phyloP scores from a whole-genome alignment of 2,329 filamentous ascomycete genomes.

The Ceratocystis variospora region DNA sequence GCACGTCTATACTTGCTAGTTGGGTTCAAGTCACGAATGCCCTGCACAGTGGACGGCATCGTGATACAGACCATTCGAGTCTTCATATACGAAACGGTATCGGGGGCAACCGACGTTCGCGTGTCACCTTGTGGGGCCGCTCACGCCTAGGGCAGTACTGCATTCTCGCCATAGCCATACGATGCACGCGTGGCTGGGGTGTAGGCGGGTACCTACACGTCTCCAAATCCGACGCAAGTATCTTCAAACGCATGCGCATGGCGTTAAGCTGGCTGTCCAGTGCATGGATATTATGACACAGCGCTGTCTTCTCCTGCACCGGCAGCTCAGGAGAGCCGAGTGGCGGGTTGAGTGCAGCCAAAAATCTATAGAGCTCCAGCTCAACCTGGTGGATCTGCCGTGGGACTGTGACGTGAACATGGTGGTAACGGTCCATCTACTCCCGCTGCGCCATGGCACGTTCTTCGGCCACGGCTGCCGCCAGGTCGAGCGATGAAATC shows the following conservation, averaged over 20 bases:
- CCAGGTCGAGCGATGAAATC: slow-evolving; percentile 9
- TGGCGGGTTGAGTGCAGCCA: not conserved
- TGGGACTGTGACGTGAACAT: not conserved
- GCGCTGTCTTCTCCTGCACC: not conserved
- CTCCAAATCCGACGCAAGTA: not conserved
- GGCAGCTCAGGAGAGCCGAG: not conserved
- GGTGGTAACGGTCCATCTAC: slow-evolving; percentile 13
- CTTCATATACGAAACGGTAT: slow-evolving; percentile 5
- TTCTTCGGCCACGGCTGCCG: not conserved
- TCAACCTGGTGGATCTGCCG: not conserved
- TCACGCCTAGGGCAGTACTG: not conserved
- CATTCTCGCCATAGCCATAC: not conserved
- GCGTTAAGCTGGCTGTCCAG: not conserved
- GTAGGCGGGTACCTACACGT: not conserved
- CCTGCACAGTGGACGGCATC: too few species aligned
- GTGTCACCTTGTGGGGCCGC: not conserved
- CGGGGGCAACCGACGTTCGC: not conserved
- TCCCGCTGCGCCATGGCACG: slow-evolving; percentile 14
- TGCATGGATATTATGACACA: not conserved
- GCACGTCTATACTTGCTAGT: too few species aligned
- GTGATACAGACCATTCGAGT: not conserved
- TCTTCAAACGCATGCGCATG: not conserved
- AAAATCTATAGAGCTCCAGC: not conserved
- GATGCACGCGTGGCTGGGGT: not conserved
- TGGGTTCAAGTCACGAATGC: too few species aligned